These are phyloP conservation scores for Glutinoglossum americanum DNA, from an alignment of 495 filamentous ascomycete genomes.

Conservation along the genomic window DNA sequence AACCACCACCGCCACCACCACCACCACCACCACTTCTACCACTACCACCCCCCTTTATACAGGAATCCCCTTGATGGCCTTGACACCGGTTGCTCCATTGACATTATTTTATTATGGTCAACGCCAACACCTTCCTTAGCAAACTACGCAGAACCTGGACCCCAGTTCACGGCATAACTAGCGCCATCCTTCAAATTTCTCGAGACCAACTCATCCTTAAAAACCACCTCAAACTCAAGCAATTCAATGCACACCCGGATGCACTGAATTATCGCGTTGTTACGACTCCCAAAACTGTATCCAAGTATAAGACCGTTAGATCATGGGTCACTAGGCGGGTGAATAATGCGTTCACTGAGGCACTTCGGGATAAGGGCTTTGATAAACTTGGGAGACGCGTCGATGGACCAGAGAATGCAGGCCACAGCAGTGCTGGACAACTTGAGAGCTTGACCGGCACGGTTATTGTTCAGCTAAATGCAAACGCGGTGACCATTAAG, in stretches of 20 bases:
- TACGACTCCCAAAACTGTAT: slow-evolving; percentile 10
- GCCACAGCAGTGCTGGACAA: neutral
- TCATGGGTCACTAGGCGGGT: slow-evolving; percentile 27
- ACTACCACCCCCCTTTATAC: no score
- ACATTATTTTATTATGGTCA: neutral
- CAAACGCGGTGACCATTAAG: neutral
- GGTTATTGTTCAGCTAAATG: neutral
- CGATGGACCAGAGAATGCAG: neutral
- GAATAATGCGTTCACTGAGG: slow-evolving; percentile 29
- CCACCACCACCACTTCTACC: no score
- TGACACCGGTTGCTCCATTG: neutral
- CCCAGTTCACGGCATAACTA: neutral
- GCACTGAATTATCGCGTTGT: slow-evolving; percentile 28
- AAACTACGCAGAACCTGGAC: neutral
- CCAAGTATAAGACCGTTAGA: slow-evolving; percentile 28
- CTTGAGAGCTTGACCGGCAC: neutral
- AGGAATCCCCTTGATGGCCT: no score
- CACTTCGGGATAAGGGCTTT: slow-evolving; percentile 32
- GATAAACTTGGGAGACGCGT: slow-evolving; percentile 25
- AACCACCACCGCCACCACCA: neutral
- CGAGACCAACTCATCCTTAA: neutral
- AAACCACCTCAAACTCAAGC: neutral
- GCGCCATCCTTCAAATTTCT: neutral
- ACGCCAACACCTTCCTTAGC: neutral
- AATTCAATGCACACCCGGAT: neutral